Evolutionary conservation across 225 moss, liverwort and hornwort genomes (phyloP).

Genomic region (Sphagnum contortum): DNA sequence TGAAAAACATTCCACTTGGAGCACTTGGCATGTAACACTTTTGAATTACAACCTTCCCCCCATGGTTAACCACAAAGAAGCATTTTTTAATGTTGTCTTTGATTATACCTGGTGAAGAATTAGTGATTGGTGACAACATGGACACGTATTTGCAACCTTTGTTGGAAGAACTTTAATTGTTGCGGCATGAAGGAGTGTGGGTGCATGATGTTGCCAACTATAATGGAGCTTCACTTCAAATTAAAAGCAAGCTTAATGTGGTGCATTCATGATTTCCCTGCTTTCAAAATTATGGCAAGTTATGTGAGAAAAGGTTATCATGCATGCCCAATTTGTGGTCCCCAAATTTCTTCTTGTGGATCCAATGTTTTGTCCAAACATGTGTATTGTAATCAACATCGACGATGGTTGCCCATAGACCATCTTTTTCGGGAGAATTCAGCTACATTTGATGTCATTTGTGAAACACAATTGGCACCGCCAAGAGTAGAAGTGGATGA

Average conservation of each 20-base stretch:
- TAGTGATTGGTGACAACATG: neutral
- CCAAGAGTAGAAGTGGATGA: neutral
- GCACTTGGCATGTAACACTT: no score
- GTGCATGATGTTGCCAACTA: neutral
- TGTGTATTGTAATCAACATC: neutral
- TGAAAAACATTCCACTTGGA: no score
- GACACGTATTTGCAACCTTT: neutral
- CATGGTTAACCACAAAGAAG: neutral
- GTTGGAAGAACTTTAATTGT: neutral
- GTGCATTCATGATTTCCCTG: conserved; percentile 1
- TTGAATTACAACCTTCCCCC: neutral
- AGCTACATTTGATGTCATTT: neutral
- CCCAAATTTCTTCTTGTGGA: neutral
- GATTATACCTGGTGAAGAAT: conserved; percentile 1
- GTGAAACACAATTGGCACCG: neutral
- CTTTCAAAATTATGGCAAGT: neutral
- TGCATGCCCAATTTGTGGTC: conserved; percentile 4
- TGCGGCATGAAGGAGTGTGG: neutral
- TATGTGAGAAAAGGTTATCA: conserved; percentile 1
- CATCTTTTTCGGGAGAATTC: neutral
- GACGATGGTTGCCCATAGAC: neutral
- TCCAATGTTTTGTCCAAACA: neutral
- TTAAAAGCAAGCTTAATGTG: conserved; percentile 1
- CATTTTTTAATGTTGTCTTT: conserved; percentile 1
- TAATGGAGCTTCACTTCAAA: neutral